Conservation (phyloP, 2,329 filamentous ascomycete genomes). For the Colletotrichum truncatum region DNA sequence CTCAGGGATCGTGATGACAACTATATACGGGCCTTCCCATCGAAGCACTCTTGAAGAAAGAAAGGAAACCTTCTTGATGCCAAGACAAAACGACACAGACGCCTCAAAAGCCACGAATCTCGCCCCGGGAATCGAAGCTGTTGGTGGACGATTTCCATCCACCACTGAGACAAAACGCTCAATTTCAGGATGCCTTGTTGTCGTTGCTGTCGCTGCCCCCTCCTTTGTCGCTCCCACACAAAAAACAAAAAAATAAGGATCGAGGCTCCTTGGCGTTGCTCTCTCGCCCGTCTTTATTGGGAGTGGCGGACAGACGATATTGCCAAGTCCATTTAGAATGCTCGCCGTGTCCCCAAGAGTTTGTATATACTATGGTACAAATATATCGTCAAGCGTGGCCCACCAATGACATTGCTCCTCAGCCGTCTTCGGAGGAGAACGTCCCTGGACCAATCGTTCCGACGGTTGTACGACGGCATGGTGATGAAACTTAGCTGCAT, state of each 20-base stretch:
- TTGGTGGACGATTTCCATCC: conserved; percentile 1
- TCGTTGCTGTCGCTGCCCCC: not conserved
- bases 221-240: not conserved
- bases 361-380: no score
- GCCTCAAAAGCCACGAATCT: conserved; percentile 6
- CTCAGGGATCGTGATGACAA: not conserved
- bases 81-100: not conserved
- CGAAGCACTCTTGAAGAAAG: no score
- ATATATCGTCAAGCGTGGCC: not conserved
- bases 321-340: no score
- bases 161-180: not conserved
- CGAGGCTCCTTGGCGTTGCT: not conserved
- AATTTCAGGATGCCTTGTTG: no score
- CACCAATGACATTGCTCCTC: not conserved
- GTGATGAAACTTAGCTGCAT: conserved; percentile 4
- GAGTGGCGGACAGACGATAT: not conserved
- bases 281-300: not conserved
- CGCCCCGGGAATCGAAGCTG: not conserved
- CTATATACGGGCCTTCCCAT: no score
- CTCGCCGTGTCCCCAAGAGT: no score
- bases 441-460: not conserved
- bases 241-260: no score
- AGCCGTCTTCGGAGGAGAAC: not conserved
- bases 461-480: not conserved
- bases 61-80: no score